Percentiles rank a stretch among this genome's conserved stretches.
Conservation (phyloP, 2,329 filamentous ascomycete genomes). For the Aspergillus ibericus region DNA sequence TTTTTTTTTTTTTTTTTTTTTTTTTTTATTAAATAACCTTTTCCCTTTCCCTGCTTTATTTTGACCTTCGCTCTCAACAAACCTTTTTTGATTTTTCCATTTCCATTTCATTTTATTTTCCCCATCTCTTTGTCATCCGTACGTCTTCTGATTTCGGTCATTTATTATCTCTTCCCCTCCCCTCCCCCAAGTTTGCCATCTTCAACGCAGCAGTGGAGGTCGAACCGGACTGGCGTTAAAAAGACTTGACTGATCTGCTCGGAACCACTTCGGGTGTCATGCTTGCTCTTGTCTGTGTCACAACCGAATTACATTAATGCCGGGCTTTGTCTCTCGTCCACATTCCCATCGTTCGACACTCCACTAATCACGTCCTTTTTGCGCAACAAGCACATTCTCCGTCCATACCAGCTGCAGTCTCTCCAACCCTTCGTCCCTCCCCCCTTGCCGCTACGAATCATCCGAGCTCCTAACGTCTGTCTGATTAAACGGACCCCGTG, state of each 20-base stretch:
- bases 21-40: constrained; percentile 16
- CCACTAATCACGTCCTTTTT: constrained; percentile 34
- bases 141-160: constrained; percentile 12
- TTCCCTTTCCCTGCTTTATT: constrained; percentile 3
- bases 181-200: not conserved
- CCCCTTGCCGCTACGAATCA: constrained; percentile 37
- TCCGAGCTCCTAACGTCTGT: constrained; percentile 30
- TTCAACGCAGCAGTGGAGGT: constrained; percentile 3
- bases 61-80: constrained; percentile 7
- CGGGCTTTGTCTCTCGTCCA: constrained; percentile 37
- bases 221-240: constrained; percentile 13
- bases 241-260: constrained; percentile 15
- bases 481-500: constrained; percentile 22
- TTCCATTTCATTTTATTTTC: not conserved
- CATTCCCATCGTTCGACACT: constrained; percentile 35
- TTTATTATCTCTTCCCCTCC: constrained; percentile 1
- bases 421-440: constrained; percentile 25
- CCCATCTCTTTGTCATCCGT: constrained; percentile 3
- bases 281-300: constrained; percentile 39
- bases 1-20: constrained; percentile 17
- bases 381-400: constrained; percentile 38
- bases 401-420: constrained; percentile 27
- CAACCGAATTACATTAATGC: constrained; percentile 38
- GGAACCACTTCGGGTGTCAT: constrained; percentile 30
- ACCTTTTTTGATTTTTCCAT: not conserved